These are phyloP conservation scores for Aspergillus hiratsukae DNA, from an alignment of 2,329 filamentous ascomycete genomes.

Conservation along the genomic window DNA sequence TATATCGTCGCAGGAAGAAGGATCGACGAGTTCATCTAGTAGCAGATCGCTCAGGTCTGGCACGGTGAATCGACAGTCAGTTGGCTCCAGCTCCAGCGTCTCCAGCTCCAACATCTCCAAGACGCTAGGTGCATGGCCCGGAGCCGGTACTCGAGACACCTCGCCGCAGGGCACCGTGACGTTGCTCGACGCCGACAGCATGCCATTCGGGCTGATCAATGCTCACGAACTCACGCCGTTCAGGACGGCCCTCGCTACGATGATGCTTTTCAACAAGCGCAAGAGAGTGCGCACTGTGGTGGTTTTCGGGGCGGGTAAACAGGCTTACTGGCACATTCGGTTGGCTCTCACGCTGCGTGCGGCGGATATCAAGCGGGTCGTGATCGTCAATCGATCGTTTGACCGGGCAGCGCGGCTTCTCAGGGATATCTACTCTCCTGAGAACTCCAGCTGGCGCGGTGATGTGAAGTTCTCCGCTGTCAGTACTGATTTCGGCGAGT, in stretches of 20 bases:
- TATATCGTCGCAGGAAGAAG: constrained; percentile 29
- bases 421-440: constrained; percentile 50
- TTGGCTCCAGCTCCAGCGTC: constrained; percentile 19
- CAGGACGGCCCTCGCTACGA: constrained; percentile 59
- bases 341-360: constrained; percentile 67
- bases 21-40: constrained; percentile 16
- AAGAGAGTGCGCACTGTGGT: constrained; percentile 68
- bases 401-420: constrained; percentile 45
- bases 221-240: constrained; percentile 67
- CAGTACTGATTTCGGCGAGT: constrained; percentile 68
- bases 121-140: constrained; percentile 32
- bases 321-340: constrained; percentile 92
- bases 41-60: constrained; percentile 27
- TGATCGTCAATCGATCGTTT: constrained; percentile 71
- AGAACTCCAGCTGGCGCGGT: constrained; percentile 57
- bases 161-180: constrained; percentile 56
- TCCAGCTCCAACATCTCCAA: constrained; percentile 21
- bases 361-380: constrained; percentile 68
- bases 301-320: constrained; percentile 82
- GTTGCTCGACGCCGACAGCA: constrained; percentile 53
- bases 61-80: constrained; percentile 27
- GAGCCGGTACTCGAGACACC: constrained; percentile 36
- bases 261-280: constrained; percentile 61
- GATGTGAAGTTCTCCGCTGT: constrained; percentile 64
- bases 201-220: constrained; percentile 60